Evolutionary conservation across 345 rosid species (phyloP).

Genomic region (Acer campestre): DNA sequence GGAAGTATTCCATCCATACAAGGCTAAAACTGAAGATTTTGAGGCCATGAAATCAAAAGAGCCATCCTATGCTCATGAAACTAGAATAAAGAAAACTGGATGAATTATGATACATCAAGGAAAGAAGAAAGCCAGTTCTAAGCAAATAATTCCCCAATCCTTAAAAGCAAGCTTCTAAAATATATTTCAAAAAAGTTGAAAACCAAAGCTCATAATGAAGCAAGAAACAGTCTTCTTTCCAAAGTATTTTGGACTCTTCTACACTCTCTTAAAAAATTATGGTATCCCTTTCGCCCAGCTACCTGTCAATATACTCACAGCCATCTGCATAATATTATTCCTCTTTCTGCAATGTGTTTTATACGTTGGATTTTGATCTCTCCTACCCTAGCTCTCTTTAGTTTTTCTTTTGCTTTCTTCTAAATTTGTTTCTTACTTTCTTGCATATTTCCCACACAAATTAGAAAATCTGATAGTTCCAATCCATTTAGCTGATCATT

Average conservation of each 20-base stretch:
- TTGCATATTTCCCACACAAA: not conserved
- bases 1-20: not conserved
- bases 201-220: not conserved
- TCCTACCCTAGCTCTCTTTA: not conserved
- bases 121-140: not conserved
- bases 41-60: not conserved
- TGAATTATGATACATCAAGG: not conserved
- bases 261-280: too few species aligned
- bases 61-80: not conserved
- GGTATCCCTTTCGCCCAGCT: not conserved
- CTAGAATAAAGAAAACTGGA: not conserved
- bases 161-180: not conserved
- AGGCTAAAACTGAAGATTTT: not conserved
- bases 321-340: not conserved
- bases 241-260: not conserved
- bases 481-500: not conserved
- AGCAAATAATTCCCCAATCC: not conserved
- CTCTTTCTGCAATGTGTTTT: not conserved
- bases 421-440: not conserved
- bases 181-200: not conserved
- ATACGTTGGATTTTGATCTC: not conserved
- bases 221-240: not conserved
- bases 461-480: not conserved
- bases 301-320: not conserved
- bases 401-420: not conserved